Evolutionary conservation across 1,284 basidiomycete genomes (phyloP), one percentile per base, ranked within the genome.

Genomic region (Gomphus bonarii): DNA sequence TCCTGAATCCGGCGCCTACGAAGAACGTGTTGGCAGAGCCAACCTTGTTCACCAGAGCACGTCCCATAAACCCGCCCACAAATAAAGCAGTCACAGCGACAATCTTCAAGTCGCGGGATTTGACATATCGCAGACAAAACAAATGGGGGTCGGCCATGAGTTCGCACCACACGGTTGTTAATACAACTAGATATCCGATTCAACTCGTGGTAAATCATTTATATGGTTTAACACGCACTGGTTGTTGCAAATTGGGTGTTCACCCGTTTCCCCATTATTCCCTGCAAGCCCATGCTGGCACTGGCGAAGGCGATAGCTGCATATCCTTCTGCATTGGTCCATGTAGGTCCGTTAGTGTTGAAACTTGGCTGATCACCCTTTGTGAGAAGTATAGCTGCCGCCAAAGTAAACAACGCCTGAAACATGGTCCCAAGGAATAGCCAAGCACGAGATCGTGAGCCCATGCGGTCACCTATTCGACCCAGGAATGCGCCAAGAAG

Each of bases 161-260:
- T 68, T 93, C 88, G 58, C 90, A 88, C 89, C 89, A 93, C 22
- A 89, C 82, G 10, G 88, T 90, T 5, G 87, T 91, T 20, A 89
- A 73, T 50, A 83, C 81, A 57, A 84, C 82, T 80, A 30, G n/a
- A 42, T 7, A 20, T 18, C 22, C 16, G 20, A 44, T 48, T 30
- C 14, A 11, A 14, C 18, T 14, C 16, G n/a, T 4, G 9, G 3
- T 16, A 16, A 30, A n/a, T 1, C n/a, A 8, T 5, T 44, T 22
- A 16, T 48, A 10, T 1, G 7, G 14, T n/a, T 3, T 22, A 8
- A 46, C 12, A 73, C 82, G 63, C 58, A 86, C 85, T 80, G 18
- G 85, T 86, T n/a, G 87, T 91, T 46, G 81, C 80, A 69, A 91
- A 90, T 61, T 88, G 84, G 16, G 83, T 85, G 62, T 85, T 89